phyloP scores from a whole-genome alignment of 1,139 yeast species.

The Magnusiomyces tetraspermus region DNA sequence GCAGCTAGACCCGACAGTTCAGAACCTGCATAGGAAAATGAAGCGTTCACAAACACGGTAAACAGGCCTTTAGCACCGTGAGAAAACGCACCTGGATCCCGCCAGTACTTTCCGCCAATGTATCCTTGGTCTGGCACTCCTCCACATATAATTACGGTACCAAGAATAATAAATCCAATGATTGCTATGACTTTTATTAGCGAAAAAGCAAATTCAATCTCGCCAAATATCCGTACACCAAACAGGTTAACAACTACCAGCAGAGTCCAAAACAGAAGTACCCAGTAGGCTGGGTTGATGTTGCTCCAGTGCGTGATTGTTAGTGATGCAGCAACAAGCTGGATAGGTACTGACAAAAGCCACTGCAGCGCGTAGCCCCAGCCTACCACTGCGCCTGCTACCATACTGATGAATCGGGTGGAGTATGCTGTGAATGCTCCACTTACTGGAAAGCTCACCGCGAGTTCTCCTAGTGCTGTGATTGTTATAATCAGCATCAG shows the following conservation, averaged over 20 bases:
- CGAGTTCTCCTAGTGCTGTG: slow-evolving; percentile 69
- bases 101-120: slow-evolving; percentile 57
- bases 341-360: slow-evolving; percentile 69
- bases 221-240: slow-evolving; percentile 71
- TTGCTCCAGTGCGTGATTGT: slow-evolving; percentile 53
- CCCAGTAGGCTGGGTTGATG: slow-evolving; percentile 1
- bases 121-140: slow-evolving; percentile 56
- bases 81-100: slow-evolving; percentile 52
- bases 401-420: slow-evolving; percentile 56
- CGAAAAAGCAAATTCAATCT: slow-evolving; percentile 61
- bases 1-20: slow-evolving; percentile 77
- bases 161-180: slow-evolving; percentile 55
- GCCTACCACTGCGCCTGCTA: slow-evolving; percentile 74
- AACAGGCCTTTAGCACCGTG: slow-evolving; percentile 74
- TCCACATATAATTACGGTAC: slow-evolving; percentile 54
- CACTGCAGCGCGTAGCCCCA: slow-evolving; percentile 80
- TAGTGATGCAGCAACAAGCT: slow-evolving; percentile 69
- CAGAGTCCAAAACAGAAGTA: slow-evolving; percentile 36
- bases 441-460: slow-evolving; percentile 60
- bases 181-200: slow-evolving; percentile 54
- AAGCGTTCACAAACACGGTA: slow-evolving; percentile 73
- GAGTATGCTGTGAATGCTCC: slow-evolving; percentile 67
- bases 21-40: slow-evolving; percentile 80
- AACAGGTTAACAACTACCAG: slow-evolving; percentile 52
- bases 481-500: slow-evolving; percentile 60